These are phyloP conservation scores for Cucumis sativus DNA, from an alignment of 306 rosid genomes.

Conservation along the genomic window DNA sequence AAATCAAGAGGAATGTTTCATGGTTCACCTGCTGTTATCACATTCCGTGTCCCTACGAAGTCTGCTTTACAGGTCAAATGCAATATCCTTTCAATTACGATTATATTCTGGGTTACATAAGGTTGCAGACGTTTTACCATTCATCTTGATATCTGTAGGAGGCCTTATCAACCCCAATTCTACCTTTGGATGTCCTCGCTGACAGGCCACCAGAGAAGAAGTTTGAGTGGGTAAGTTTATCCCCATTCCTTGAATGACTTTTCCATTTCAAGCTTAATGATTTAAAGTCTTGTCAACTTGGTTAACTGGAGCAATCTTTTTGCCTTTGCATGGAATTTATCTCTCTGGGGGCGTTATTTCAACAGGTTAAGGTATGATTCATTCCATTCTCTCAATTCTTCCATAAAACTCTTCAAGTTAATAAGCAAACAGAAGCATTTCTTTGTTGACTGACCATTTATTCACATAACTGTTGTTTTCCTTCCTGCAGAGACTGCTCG, in stretches of 20 bases:
- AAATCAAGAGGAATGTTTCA: constrained; percentile 50
- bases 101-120: background rate
- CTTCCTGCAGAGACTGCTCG: constrained; percentile 59
- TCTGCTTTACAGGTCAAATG: constrained; percentile 65
- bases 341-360: constrained; percentile 18
- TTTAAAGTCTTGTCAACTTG: background rate
- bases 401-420: background rate
- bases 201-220: constrained; percentile 89
- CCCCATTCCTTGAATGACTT: background rate
- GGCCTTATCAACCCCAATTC: constrained; percentile 72
- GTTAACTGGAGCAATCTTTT: constrained; percentile 24
- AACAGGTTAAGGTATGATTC: constrained; percentile 69
- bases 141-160: constrained; percentile 26
- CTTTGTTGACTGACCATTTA: background rate
- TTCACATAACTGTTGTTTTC: background rate
- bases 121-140: background rate
- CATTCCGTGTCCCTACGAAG: constrained; percentile 83
- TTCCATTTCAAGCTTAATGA: constrained; percentile 11
- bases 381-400: background rate
- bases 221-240: constrained; percentile 60
- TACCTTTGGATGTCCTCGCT: constrained; percentile 84
- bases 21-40: constrained; percentile 71
- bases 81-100: background rate
- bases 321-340: constrained; percentile 29
- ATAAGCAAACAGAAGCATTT: background rate